Evolutionary conservation across 768 basidiomycete species (phyloP).

Genomic region (Leucogyrophana mollusca): DNA sequence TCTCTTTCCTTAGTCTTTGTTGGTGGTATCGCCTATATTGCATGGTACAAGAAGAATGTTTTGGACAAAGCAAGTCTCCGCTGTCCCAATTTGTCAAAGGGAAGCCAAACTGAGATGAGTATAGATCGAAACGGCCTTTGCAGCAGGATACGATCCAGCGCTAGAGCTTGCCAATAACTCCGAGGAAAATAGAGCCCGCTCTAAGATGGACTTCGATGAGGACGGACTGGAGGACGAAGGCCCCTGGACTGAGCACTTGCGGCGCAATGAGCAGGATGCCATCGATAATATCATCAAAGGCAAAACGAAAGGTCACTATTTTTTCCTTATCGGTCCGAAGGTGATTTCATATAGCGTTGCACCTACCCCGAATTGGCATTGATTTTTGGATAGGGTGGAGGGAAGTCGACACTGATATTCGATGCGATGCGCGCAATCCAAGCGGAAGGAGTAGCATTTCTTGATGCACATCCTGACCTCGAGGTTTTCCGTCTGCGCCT

Average conservation of each 20-base stretch:
- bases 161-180: slow-evolving; percentile 64
- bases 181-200: slow-evolving; percentile 24
- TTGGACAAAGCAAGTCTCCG: slow-evolving; percentile 51
- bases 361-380: slow-evolving; percentile 10
- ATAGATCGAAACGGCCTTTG: slow-evolving; percentile 78
- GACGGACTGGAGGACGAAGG: slow-evolving; percentile 37
- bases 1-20: slow-evolving; percentile 51
- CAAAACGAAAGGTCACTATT: slow-evolving; percentile 64
- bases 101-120: slow-evolving; percentile 1
- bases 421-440: slow-evolving; percentile 74
- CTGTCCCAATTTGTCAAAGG: slow-evolving; percentile 10
- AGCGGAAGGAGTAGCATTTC: slow-evolving; percentile 72
- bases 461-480: slow-evolving; percentile 83
- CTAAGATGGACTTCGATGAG: slow-evolving; percentile 25
- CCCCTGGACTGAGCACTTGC: slow-evolving; percentile 59
- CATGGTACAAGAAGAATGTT: slow-evolving; percentile 83
- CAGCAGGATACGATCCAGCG: slow-evolving; percentile 79
- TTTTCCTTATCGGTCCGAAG: slow-evolving; percentile 76
- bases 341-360: slow-evolving; percentile 31
- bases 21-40: slow-evolving; percentile 70
- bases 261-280: slow-evolving; percentile 69
- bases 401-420: slow-evolving; percentile 82
- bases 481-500: slow-evolving; percentile 84
- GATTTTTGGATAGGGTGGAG: slow-evolving; percentile 53
- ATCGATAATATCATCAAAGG: slow-evolving; percentile 82